These are phyloP conservation scores for Solanum raphanifolium DNA, from an alignment of 257 asterid species.

Conservation along the genomic window DNA sequence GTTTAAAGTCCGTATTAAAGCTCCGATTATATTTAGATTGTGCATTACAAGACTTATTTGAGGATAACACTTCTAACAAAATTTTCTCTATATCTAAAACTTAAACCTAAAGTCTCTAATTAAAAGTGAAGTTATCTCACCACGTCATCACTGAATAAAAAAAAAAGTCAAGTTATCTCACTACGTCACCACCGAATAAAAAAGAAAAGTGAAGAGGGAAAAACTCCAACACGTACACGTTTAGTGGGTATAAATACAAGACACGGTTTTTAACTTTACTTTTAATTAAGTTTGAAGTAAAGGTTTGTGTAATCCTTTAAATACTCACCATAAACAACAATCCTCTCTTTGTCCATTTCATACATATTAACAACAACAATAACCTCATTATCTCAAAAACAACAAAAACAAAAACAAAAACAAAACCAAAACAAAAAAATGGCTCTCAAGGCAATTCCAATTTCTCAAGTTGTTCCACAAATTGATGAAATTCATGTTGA, in stretches of 20 bases:
- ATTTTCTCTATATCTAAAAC: too few relatives aligned
- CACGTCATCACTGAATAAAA: neutral
- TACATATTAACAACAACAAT: neutral
- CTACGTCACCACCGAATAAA: neutral
- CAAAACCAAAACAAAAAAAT: neutral
- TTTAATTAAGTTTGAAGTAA: neutral
- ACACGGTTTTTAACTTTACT: neutral
- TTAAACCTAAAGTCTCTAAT: fast-evolving
- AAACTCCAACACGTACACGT: neutral
- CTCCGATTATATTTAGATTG: too few relatives aligned
- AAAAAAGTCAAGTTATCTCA: too few relatives aligned
- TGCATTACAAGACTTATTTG: too few relatives aligned
- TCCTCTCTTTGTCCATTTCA: neutral
- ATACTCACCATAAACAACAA: neutral
- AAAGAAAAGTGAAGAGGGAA: neutral
- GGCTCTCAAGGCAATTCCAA: conserved; percentile 5
- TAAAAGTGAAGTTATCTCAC: too few relatives aligned
- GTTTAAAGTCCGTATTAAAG: too few relatives aligned
- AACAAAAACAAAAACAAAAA: neutral
- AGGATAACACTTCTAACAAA: fast-evolving
- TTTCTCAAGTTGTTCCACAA: conserved; percentile 7
- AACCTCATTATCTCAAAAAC: neutral
- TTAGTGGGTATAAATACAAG: neutral
- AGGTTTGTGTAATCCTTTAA: neutral
- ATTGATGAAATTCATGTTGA: conserved; percentile 10